Evolutionary conservation across 257 asterid genomes (phyloP).

Genomic region (Cinchona pubescens): DNA sequence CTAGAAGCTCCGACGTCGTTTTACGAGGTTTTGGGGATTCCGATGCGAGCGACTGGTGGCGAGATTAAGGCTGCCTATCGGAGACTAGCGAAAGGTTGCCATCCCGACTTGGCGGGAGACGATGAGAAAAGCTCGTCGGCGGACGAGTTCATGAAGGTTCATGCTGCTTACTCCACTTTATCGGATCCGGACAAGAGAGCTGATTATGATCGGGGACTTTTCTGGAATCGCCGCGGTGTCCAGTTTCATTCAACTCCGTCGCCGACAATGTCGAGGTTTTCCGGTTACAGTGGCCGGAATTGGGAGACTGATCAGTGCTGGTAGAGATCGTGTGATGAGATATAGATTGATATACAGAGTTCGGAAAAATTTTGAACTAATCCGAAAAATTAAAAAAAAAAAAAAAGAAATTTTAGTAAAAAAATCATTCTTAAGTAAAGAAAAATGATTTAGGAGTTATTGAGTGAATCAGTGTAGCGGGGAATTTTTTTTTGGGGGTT

Average conservation of each 20-base stretch:
- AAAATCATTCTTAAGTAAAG: no score
- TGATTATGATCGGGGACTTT: constrained; percentile 28
- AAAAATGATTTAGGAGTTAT: background rate
- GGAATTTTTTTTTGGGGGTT: background rate
- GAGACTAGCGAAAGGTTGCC: constrained; percentile 28
- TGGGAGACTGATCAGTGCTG: constrained; percentile 60
- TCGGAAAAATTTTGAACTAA: background rate
- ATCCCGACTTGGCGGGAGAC: constrained; percentile 33
- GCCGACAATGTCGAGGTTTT: constrained; percentile 8
- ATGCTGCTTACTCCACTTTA: constrained; percentile 41
- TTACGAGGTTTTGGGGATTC: constrained; percentile 38
- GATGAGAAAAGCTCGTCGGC: constrained; percentile 26
- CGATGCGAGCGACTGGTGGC: constrained; percentile 24
- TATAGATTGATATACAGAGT: background rate
- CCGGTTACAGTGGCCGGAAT: constrained; percentile 28
- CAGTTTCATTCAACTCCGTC: background rate
- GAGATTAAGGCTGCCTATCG: constrained; percentile 41
- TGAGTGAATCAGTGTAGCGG: background rate
- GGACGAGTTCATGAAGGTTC: constrained; percentile 36
- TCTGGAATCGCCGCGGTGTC: constrained; percentile 6
- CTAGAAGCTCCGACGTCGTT: constrained; percentile 23
- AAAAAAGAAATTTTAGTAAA: no score
- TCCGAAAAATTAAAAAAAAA: background rate
- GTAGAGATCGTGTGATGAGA: constrained; percentile 15
- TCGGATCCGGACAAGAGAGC: constrained; percentile 43